Base-by-base conservation (phyloP, 768 basidiomycete genomes). In the Boletus eberwhitei region DNA sequence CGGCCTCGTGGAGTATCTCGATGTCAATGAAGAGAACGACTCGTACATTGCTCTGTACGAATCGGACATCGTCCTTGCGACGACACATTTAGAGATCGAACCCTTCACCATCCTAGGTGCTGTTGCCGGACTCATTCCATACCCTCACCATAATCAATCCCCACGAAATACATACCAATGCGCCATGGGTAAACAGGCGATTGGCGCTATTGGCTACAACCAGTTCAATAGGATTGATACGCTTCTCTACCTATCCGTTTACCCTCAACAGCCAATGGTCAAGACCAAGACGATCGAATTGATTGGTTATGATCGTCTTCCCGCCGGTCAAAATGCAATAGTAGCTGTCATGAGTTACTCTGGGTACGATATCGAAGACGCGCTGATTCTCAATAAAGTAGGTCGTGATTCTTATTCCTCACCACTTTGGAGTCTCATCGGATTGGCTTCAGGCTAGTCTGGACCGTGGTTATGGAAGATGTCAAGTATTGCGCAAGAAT, bases 151-250 rank as follows among this genome's bases (percentile, higher is more conserved):
- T 71, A 99, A 99, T 66, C 97, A 99, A 67, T 98, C 97, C 5
- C 97, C 97, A 3, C 88, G 97, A 51, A 99, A 99, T 66, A 99
- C 97, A 11, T 99, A 99, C 70, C 96, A 99, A 76, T 99, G 96
- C 66, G 96, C 96, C 52, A 99, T 99, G 96, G 96, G 97, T 51
- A 99, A 99, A 76, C 97, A 99, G 77, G 96, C 97, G 2, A 99
- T 99, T 59, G 97, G 97, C 21, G 95, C 95, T 13, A 99, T 99
- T 57, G 96, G 87, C 0, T 97, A 95, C 74, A 99, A 98, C 70
- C 97, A 99, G 71, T 84, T 98, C 60, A 93, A 93, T 67, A 84
- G 97, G 42, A 98, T 99, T 68, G 97, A 99, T 71, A 99, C 97
- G 0, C 81, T 99, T 37, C 79, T 99, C n/a, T 99, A 99, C 73